Percentiles rank a stretch among this genome's conserved stretches.
phyloP scores from a whole-genome alignment of 2,329 filamentous ascomycete species.

The Verticillium tricorpus region DNA sequence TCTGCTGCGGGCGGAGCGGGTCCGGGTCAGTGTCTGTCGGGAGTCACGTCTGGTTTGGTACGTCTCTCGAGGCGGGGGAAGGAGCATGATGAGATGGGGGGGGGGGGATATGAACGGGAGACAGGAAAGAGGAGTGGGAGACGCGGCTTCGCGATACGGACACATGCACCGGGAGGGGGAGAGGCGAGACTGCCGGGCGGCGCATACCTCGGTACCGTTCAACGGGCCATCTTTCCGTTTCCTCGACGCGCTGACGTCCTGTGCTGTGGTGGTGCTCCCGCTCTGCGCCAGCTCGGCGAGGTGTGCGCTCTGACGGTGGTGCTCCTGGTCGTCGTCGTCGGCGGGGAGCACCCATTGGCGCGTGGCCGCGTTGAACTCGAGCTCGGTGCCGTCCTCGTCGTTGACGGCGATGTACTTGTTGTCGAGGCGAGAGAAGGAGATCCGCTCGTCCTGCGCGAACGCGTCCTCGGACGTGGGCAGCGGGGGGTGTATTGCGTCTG shows the following conservation, averaged over 20 bases:
- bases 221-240: conserved; percentile 39
- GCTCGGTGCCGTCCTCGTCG: conserved; percentile 72
- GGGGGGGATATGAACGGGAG: too few relatives aligned
- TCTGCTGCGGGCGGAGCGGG: neutral
- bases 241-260: conserved; percentile 18
- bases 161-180: neutral
- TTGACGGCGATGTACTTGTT: conserved; percentile 80
- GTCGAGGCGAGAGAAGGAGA: conserved; percentile 82
- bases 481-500: conserved; percentile 24
- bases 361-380: conserved; percentile 68
- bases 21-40: neutral
- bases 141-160: neutral
- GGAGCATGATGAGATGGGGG: neutral
- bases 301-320: conserved; percentile 27
- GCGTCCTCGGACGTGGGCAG: conserved; percentile 60
- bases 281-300: conserved; percentile 18
- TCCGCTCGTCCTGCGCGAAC: conserved; percentile 74
- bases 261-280: conserved; percentile 14
- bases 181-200: conserved; percentile 9
- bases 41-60: neutral
- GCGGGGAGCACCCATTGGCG: conserved; percentile 71
- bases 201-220: conserved; percentile 38
- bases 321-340: conserved; percentile 36
- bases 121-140: neutral
- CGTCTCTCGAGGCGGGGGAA: neutral